Evolutionary conservation across 345 rosid genomes (phyloP).

Genomic region (Physaria fendleri): DNA sequence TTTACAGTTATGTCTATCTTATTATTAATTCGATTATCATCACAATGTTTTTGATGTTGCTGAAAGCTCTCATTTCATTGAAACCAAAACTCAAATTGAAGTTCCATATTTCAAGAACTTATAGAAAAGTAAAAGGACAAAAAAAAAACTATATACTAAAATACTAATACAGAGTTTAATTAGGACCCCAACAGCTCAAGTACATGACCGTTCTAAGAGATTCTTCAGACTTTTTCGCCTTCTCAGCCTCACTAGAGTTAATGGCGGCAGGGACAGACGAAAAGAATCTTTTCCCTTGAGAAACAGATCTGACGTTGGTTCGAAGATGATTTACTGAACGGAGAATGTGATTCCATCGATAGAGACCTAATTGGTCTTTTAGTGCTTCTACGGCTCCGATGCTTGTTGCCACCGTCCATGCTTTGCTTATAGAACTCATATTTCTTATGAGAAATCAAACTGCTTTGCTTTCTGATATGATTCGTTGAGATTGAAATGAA

Average conservation of each 20-base stretch:
- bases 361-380: conserved; percentile 43
- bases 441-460: background rate
- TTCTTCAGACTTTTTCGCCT: conserved; percentile 52
- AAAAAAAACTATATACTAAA: too few relatives aligned
- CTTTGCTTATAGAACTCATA: conserved; percentile 34
- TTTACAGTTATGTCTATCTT: too few relatives aligned
- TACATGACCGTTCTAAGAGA: conserved; percentile 72
- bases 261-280: conserved; percentile 16
- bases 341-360: conserved; percentile 41
- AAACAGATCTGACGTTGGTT: conserved; percentile 30
- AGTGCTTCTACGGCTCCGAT: conserved; percentile 49
- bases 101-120: too few relatives aligned
- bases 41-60: too few relatives aligned
- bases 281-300: conserved; percentile 30
- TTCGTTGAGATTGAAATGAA: too few relatives aligned
- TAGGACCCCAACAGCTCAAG: conserved; percentile 81
- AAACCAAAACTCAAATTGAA: too few relatives aligned
- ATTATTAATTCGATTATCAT: too few relatives aligned
- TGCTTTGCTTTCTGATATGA: too few relatives aligned
- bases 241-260: conserved; percentile 21
- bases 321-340: conserved; percentile 33
- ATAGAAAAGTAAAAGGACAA: too few relatives aligned
- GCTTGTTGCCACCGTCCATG: conserved; percentile 46
- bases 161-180: too few relatives aligned
- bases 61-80: too few relatives aligned